Percentiles rank a stretch among this genome's conserved stretches.
phyloP scores from a whole-genome alignment of 2,329 filamentous ascomycete species.

The Arthrocladium fulminans region DNA sequence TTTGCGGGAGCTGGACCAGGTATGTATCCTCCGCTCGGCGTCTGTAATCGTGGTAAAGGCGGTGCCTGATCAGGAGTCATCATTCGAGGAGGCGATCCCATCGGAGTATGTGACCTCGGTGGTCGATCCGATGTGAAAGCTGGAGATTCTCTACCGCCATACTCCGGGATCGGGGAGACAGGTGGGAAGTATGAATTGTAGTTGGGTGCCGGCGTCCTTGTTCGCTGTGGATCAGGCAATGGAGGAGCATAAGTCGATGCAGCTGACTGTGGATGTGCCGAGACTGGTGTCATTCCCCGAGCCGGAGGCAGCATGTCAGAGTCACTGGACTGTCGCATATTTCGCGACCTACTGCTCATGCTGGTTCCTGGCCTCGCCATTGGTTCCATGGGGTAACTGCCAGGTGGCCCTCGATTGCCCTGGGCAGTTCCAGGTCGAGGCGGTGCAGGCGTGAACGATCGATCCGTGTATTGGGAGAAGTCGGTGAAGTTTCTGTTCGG shows the following conservation, averaged over 20 bases:
- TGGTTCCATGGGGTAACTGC: constrained; percentile 25
- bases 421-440: constrained; percentile 22
- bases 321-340: constrained; percentile 14
- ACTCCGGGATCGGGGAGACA: constrained; percentile 17
- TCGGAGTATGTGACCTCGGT: constrained; percentile 15
- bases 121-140: constrained; percentile 12
- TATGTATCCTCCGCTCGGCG: too few relatives aligned
- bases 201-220: constrained; percentile 4
- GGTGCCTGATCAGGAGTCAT: constrained; percentile 16
- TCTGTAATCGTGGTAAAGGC: constrained; percentile 11
- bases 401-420: constrained; percentile 21
- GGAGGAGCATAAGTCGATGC: neutral
- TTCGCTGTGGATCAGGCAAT: constrained; percentile 4
- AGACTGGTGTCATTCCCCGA: constrained; percentile 8
- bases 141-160: constrained; percentile 18
- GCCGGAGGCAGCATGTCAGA: constrained; percentile 14
- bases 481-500: constrained; percentile 20
- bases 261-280: neutral
- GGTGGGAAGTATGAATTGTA: constrained; percentile 9
- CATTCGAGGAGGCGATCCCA: constrained; percentile 17
- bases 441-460: constrained; percentile 23
- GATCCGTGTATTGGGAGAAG: constrained; percentile 23
- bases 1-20: constrained; percentile 10
- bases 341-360: constrained; percentile 16
- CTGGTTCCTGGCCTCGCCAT: constrained; percentile 21